Base-by-base conservation (phyloP, 1,139 yeast genomes). In the Ogataea hybrid region DNA sequence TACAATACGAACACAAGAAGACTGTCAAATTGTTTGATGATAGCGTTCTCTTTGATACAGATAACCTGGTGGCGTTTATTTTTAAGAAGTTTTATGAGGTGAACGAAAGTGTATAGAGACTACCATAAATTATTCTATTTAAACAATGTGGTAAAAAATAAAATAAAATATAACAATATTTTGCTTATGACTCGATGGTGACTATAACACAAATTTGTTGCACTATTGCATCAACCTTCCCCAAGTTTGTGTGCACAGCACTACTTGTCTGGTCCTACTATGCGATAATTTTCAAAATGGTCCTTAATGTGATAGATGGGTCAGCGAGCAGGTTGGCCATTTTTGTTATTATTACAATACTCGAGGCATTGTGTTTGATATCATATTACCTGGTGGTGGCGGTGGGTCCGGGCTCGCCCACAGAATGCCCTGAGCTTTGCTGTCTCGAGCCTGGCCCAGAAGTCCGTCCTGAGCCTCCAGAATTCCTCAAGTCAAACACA, bases 361-460 rank as follows among this genome's bases (percentile, higher is more conserved):
- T 49, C 37, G 52, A 74, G 3, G 49, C 70, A 1, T 63, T 67
- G 50, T 48, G 53, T 11, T 17, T 57, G 18, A 27, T 49, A 2
- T 62, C 85, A 1, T 86, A 86, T 57, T 67, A 65, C 49, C 59
- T 74, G 46, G 79, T 85, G 2, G 74, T 85, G 6, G 39, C 43
- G 2, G 62, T 65, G 1, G 88, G 88, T 1, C 81, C 90, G 0
- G 90, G 90, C 0, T 68, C 75, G n/a, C 85, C 89, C 0, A 49
- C 63, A 28, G 81, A 77, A 44, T 74, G 63, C 46, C 59, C 65
- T 0, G 78, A 73, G 29, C 56, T 79, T 15, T 36, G 25, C 50
- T 12, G 42, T 51, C 4, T 37, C 36, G 21, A 39, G 40, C 17
- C 49, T 43, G 35, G 41, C 31, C 14, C 59, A 12, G 57, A 43